Conservation (phyloP, 352 stramenopile genomes). For the Phytophthora gonapodyides region DNA sequence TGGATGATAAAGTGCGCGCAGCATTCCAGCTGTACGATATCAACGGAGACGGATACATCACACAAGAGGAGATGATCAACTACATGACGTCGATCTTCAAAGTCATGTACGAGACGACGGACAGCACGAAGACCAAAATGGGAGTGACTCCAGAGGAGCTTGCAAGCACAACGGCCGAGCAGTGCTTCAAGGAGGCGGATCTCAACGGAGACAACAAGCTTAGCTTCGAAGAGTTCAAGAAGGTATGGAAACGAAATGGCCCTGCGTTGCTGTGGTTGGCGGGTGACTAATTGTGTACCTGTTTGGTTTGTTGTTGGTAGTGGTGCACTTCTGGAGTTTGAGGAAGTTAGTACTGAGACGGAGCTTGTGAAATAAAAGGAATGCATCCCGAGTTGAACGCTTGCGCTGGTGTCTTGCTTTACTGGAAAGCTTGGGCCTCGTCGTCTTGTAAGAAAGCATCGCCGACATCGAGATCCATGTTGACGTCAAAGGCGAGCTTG, state of each 20-base stretch:
- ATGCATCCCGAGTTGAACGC: constrained; percentile 22
- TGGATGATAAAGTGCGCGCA: constrained; percentile 87
- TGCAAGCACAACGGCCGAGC: constrained; percentile 71
- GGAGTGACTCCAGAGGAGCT: constrained; percentile 77
- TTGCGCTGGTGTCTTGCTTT: constrained; percentile 1
- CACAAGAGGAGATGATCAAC: constrained; percentile 84
- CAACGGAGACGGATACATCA: constrained; percentile 86
- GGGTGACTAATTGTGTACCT: constrained; percentile 16
- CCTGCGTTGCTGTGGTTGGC: constrained; percentile 7
- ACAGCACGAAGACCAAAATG: constrained; percentile 76
- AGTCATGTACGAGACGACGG: constrained; percentile 90
- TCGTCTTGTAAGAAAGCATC: constrained; percentile 29
- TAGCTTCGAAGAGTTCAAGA: constrained; percentile 91
- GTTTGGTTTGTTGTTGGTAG: constrained; percentile 23
- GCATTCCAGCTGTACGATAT: constrained; percentile 89
- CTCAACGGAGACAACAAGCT: constrained; percentile 85
- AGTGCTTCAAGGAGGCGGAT: constrained; percentile 88
- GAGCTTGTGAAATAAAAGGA: constrained; percentile 31
- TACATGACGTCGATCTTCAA: constrained; percentile 92
- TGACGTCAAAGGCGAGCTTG: constrained; percentile 39
- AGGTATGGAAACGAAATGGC: constrained; percentile 47
- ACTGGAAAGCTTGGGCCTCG: constrained; percentile 22
- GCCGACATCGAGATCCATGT: constrained; percentile 31
- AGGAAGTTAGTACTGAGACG: constrained; percentile 10
- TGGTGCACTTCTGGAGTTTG: constrained; percentile 49